A percentile compares a stretch with the other conserved stretches of the same genome.
Evolutionary conservation across 257 asterid genomes (phyloP).

Genomic region (Sherardia arvensis): DNA sequence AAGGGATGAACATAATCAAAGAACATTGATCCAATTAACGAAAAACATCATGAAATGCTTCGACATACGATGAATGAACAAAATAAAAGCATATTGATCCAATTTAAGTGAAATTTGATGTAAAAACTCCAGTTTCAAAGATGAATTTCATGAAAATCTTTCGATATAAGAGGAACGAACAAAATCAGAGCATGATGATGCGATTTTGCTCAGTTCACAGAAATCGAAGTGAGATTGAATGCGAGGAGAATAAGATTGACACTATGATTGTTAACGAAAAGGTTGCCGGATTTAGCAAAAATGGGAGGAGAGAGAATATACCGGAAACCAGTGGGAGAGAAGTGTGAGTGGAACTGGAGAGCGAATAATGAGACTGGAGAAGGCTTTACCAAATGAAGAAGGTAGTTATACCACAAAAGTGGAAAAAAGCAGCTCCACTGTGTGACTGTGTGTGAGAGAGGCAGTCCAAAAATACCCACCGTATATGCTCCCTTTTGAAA

Average conservation of each 20-base stretch:
- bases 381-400: slow-evolving; percentile 36
- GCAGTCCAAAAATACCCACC: too few relatives aligned
- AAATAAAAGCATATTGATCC: too few relatives aligned
- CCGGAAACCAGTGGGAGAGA: not conserved
- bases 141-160: too few relatives aligned
- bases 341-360: not conserved
- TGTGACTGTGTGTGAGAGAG: slow-evolving; percentile 11
- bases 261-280: not conserved
- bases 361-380: not conserved
- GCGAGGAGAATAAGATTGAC: too few relatives aligned
- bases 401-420: slow-evolving; percentile 9
- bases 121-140: too few relatives aligned
- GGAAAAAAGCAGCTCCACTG: slow-evolving; percentile 5
- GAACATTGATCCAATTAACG: too few relatives aligned
- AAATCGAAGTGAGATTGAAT: not conserved
- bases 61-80: too few relatives aligned
- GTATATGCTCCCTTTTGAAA: too few relatives aligned
- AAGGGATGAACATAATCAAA: too few relatives aligned
- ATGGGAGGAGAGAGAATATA: slow-evolving; percentile 2
- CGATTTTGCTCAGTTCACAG: not conserved
- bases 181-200: not conserved
- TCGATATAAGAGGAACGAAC: slow-evolving; percentile 2
- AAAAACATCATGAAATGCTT: too few relatives aligned
- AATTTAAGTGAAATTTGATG: too few relatives aligned
- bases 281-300: slow-evolving; percentile 7